A percentile compares a stretch with the other conserved stretches of the same genome.
These are phyloP conservation scores for Phytophthora sp. DNA, from an alignment of 352 stramenopile species.

Conservation along the genomic window DNA sequence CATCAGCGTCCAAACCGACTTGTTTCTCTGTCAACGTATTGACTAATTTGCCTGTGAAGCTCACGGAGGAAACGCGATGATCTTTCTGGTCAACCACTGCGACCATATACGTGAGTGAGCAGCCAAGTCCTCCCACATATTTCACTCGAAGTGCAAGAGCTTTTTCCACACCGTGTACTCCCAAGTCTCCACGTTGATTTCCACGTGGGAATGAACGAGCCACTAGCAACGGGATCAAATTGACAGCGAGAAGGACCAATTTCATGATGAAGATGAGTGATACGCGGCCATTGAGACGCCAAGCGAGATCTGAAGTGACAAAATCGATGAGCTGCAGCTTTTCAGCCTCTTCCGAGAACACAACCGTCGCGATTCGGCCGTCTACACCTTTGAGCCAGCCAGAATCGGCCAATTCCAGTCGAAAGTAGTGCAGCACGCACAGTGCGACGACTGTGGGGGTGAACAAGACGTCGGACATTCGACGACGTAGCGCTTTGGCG, in stretches of 20 bases:
- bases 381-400: conserved; percentile 18
- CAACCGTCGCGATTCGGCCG: conserved; percentile 23
- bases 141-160: conserved; percentile 32
- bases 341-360: conserved; percentile 40
- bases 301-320: conserved; percentile 29
- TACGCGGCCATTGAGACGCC: conserved; percentile 44
- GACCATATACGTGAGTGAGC: conserved; percentile 2
- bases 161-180: conserved; percentile 28
- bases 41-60: too few species aligned
- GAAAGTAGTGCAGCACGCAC: conserved; percentile 14
- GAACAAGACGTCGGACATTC: conserved; percentile 18
- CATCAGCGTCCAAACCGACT: too few species aligned
- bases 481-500: conserved; percentile 20
- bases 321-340: conserved; percentile 26
- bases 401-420: conserved; percentile 20
- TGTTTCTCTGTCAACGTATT: too few species aligned
- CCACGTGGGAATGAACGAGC: conserved; percentile 13
- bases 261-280: conserved; percentile 31
- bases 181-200: conserved; percentile 1
- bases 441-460: neutral
- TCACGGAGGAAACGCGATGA: too few species aligned
- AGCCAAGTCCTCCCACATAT: conserved; percentile 36
- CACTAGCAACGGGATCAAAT: conserved; percentile 33
- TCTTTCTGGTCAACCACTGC: too few species aligned
- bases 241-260: conserved; percentile 33